Percentiles rank a stretch among this genome's conserved stretches.
Evolutionary conservation across 2,329 filamentous ascomycete genomes (phyloP).

Genomic region (Hypoxylon sp.): DNA sequence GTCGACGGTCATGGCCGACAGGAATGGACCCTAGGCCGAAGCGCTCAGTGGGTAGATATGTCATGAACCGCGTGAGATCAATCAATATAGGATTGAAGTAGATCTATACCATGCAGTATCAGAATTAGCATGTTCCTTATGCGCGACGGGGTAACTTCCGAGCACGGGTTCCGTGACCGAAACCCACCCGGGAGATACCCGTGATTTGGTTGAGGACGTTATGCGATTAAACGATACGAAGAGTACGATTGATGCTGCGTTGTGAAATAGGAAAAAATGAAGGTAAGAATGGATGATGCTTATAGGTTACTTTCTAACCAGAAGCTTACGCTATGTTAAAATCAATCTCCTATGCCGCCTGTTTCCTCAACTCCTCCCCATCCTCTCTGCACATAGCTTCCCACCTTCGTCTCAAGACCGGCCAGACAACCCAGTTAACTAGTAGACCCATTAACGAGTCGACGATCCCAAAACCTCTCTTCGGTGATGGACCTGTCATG

Average conservation of each 20-base stretch:
- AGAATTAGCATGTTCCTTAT: slow-evolving; percentile 2
- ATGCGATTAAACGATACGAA: slow-evolving; percentile 3
- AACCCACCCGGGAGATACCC: neutral
- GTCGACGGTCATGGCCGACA: slow-evolving; percentile 4
- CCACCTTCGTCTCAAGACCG: slow-evolving; percentile 33
- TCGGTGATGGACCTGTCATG: slow-evolving; percentile 44
- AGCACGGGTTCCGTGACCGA: slow-evolving; percentile 28
- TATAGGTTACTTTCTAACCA: too few relatives aligned
- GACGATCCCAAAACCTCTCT: slow-evolving; percentile 41
- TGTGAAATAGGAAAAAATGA: neutral
- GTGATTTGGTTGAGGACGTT: neutral
- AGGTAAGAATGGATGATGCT: neutral
- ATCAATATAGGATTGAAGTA: neutral
- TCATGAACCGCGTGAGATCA: slow-evolving; percentile 9
- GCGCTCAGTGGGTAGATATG: neutral
- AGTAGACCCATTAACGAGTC: slow-evolving; percentile 35
- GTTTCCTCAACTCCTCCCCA: slow-evolving; percentile 18
- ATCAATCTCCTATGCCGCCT: neutral
- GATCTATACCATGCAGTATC: slow-evolving; percentile 14
- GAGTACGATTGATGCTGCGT: neutral
- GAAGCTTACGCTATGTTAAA: too few relatives aligned
- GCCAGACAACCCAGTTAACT: slow-evolving; percentile 37
- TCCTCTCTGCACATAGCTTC: slow-evolving; percentile 29
- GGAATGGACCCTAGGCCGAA: slow-evolving; percentile 2
- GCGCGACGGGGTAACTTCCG: neutral